Base-by-base conservation (phyloP, 257 asterid genomes). In the Ocimum tenuiflorum region DNA sequence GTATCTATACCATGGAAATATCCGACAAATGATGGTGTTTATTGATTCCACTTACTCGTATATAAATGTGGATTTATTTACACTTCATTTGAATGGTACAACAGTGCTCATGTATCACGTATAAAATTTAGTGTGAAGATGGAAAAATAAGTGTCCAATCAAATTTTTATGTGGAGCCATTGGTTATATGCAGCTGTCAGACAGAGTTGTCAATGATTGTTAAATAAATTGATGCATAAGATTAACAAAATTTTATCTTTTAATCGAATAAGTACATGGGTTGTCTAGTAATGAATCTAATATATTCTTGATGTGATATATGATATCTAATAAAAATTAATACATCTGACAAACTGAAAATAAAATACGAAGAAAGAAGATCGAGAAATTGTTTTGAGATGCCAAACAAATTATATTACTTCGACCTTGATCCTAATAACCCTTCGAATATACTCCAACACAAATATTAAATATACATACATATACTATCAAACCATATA, bases 81-180 rank as follows among this genome's bases (percentile, higher is more conserved):
- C n/a, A n/a, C n/a, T n/a, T n/a, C n/a, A n/a, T n/a, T n/a, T n/a
- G n/a, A n/a, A n/a, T n/a, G n/a, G n/a, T n/a, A n/a, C n/a, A n/a
- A n/a, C n/a, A n/a, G n/a, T n/a, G n/a, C n/a, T n/a, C n/a, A n/a
- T n/a, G n/a, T n/a, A n/a, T n/a, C n/a, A n/a, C n/a, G n/a, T n/a
- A n/a, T n/a, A n/a, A n/a, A n/a, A n/a, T n/a, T 27, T 27, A 27
- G 31, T 27, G 31, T 27, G 31, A 27, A 27, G 2, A 27, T 27
- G 31, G 31, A 27, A 54, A 54, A 42, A 23, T 27, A 10, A 6
- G 12, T n/a, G 49, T 36, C 46, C 20, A 36, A 23, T 49, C 54
- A 69, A 48, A 11, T 14, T 12, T 27, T 0, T 4, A 7, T n/a
- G 13, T 41, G 75, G 69, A 62, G 12, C 69, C 63, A 57, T 57